Percentiles rank a stretch among this genome's conserved stretches.
These are phyloP conservation scores for Zelonia costaricensis DNA, from an alignment of 208 protist genomes.

Conservation along the genomic window DNA sequence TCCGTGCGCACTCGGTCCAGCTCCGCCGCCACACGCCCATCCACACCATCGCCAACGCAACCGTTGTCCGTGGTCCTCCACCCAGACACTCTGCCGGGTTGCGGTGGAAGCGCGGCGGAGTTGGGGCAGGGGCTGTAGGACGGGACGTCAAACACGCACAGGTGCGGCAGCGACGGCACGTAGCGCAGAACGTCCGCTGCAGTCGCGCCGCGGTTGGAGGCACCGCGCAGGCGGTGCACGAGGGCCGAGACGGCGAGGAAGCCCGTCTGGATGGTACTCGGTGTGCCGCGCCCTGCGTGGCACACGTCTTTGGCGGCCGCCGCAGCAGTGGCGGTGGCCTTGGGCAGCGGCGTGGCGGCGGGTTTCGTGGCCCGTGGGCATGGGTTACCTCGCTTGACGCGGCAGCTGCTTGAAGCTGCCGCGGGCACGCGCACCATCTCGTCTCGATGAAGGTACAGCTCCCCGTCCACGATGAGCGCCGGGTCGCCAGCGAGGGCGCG, in stretches of 20 bases:
- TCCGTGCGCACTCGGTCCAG: conserved; percentile 20
- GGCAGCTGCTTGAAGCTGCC: too few relatives aligned
- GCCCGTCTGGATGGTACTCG: conserved; percentile 42
- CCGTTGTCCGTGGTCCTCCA: neutral
- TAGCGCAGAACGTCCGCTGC: conserved; percentile 63
- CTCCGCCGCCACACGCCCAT: conserved; percentile 7
- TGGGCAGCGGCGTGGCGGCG: too few relatives aligned
- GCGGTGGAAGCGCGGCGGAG: neutral
- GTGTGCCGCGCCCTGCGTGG: too few relatives aligned
- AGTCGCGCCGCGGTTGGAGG: conserved; percentile 25
- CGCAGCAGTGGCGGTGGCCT: too few relatives aligned
- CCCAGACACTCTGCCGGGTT: neutral
- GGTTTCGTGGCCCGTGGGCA: too few relatives aligned
- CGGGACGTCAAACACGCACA: conserved; percentile 84
- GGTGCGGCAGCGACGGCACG: conserved; percentile 56
- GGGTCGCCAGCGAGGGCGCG: conserved; percentile 68
- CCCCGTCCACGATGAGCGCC: conserved; percentile 70
- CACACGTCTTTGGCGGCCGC: too few relatives aligned
- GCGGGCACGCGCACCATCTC: too few relatives aligned
- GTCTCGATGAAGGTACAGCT: conserved; percentile 81
- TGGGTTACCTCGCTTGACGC: too few relatives aligned
- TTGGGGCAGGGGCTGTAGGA: conserved; percentile 49
- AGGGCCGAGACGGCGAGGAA: conserved; percentile 81
- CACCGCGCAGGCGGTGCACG: conserved; percentile 68
- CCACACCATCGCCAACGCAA: neutral